Evolutionary conservation across 2,329 filamentous ascomycete genomes (phyloP), one percentile per base, ranked within the genome.

Genomic region (Bipolaris zeicola): DNA sequence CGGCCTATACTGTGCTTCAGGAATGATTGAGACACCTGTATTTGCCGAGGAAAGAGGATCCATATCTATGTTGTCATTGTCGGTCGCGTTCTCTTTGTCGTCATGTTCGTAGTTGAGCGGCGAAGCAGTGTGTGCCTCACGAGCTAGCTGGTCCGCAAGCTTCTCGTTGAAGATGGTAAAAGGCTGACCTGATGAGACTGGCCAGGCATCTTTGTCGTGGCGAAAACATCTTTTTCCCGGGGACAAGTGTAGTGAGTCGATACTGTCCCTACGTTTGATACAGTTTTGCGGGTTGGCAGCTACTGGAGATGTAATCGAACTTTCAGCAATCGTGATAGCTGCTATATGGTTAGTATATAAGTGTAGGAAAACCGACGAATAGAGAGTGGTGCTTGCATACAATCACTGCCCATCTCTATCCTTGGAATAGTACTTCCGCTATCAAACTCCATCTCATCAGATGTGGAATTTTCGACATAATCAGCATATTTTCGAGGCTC

Each of bases 81-180:
- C 44, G 11, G 44, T 45, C 8, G 38, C 18, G 45, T 68, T 69
- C 33, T 69, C 67, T 38, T 69, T 69, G 36, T 68, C 57, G 13
- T 67, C 66, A 24, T 66, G 57, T 8, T 67, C 58, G 37, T 60
- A 63, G n/a, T 58, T 43, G 18, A 63, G 50, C 6, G 65, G 65
- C 39, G 63, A 65, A 6, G 52, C 55, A 52, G 53, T 56, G 6
- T 57, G 55, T n/a, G 62, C 61, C 37, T 68, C 64, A 5, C 50
- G 48, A 11, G 51, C 55, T 11, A 67, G 28, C 24, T 67, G 67
- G 20, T 66, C 61, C 37, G 68, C 60, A 3, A 66, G 59, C 13
- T 52, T 52, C 22, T 69, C 65, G 2, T 55, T 37, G 14, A 61
- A 64, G 24, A 69, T 58, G 4, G 51, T 43, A 33, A 69, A 68